Conservation (phyloP, 352 stramenopile genomes). For the Phytophthora megakarya region DNA sequence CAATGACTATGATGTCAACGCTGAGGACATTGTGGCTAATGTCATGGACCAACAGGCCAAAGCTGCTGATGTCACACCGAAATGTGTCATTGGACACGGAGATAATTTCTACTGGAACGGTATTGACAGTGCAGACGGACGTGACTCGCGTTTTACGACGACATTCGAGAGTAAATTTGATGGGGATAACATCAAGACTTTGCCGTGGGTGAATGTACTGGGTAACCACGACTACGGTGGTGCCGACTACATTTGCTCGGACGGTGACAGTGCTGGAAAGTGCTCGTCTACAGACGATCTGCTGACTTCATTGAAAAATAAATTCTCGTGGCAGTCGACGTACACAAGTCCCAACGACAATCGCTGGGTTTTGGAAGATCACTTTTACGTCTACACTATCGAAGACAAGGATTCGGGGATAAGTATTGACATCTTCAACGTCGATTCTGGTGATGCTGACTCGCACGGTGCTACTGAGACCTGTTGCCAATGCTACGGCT, state of each 20-base stretch:
- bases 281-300: slow-evolving; percentile 32
- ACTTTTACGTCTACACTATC: slow-evolving; percentile 55
- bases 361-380: slow-evolving; percentile 53
- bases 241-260: slow-evolving; percentile 56
- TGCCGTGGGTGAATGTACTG: slow-evolving; percentile 67
- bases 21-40: slow-evolving; percentile 56
- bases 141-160: slow-evolving; percentile 49
- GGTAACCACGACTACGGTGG: slow-evolving; percentile 73
- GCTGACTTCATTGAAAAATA: slow-evolving; percentile 34
- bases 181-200: slow-evolving; percentile 42
- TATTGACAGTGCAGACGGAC: slow-evolving; percentile 43
- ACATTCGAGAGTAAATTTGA: slow-evolving; percentile 67
- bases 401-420: slow-evolving; percentile 38
- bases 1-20: slow-evolving; percentile 63
- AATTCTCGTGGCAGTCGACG: slow-evolving; percentile 49
- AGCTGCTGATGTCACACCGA: slow-evolving; percentile 44
- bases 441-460: slow-evolving; percentile 55
- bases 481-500: slow-evolving; percentile 65
- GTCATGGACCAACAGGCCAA: slow-evolving; percentile 62
- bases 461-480: slow-evolving; percentile 50
- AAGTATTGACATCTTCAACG: slow-evolving; percentile 62
- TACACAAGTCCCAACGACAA: slow-evolving; percentile 60
- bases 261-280: slow-evolving; percentile 23
- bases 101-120: slow-evolving; percentile 74
- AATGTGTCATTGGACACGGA: slow-evolving; percentile 61